Conservation (phyloP, 345 rosid genomes). For the Salix arbutifolia region DNA sequence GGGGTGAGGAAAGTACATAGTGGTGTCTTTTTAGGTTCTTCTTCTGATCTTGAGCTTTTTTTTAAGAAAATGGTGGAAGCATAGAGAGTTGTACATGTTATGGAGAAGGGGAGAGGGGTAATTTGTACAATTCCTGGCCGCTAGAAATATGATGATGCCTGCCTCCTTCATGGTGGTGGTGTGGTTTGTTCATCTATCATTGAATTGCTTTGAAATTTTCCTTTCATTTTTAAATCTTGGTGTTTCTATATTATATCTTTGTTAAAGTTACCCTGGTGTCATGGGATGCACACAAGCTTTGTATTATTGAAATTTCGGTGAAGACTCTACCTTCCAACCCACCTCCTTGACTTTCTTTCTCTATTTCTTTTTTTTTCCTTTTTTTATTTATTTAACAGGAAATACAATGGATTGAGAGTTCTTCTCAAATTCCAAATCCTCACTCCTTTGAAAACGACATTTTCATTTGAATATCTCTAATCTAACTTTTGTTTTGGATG, state of each 20-base stretch:
- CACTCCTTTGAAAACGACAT: not conserved
- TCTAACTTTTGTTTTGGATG: not conserved
- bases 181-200: not conserved
- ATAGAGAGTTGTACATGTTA: slow-evolving; percentile 2
- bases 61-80: not conserved
- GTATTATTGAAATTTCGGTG: not conserved
- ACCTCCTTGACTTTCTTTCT: too few species aligned
- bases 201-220: not conserved
- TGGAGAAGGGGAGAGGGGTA: not conserved
- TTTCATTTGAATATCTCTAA: not conserved
- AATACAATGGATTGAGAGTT: not conserved
- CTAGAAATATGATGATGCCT: slow-evolving; percentile 1
- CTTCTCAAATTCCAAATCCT: not conserved
- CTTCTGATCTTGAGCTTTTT: not conserved
- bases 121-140: not conserved
- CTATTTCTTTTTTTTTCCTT: too few species aligned
- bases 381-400: not conserved
- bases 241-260: not conserved
- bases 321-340: not conserved
- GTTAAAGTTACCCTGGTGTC: not conserved
- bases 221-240: not conserved
- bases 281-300: not conserved
- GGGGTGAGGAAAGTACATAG: slow-evolving; percentile 18
- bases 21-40: not conserved
- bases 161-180: not conserved